These are phyloP conservation scores for Panicum virgatum DNA, from an alignment of 202 grass and related monocot genomes.

Conservation along the genomic window DNA sequence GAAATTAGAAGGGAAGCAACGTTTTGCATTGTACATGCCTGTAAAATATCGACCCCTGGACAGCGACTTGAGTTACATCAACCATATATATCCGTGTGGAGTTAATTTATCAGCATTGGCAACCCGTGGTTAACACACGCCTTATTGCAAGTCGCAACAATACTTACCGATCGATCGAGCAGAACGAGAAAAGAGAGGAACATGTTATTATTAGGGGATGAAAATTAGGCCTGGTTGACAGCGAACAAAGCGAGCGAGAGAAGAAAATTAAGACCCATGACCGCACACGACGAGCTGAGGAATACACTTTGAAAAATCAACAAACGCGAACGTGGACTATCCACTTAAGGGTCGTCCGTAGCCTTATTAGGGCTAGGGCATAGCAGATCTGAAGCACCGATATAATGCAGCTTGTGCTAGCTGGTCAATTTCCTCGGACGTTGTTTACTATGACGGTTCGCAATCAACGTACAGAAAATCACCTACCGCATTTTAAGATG, in stretches of 20 bases:
- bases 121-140: conserved; percentile 13
- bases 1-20: not conserved
- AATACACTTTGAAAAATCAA: not conserved
- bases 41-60: not conserved
- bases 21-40: not conserved
- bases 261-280: not conserved
- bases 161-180: not conserved
- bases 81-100: not conserved
- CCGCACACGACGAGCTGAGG: not conserved
- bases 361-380: not conserved
- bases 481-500: not conserved
- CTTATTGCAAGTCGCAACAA: not conserved
- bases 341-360: not conserved
- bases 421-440: conserved; percentile 9
- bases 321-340: not conserved
- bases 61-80: not conserved
- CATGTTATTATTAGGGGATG: not conserved
- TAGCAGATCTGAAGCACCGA: not conserved
- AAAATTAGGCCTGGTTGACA: not conserved
- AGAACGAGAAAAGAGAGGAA: not conserved
- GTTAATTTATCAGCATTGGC: not conserved
- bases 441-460: not conserved
- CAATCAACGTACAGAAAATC: conserved; percentile 21
- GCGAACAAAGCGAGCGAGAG: not conserved
- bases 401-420: not conserved